These are phyloP conservation scores for Aspergillus aculeatus DNA, from an alignment of 2,329 filamentous ascomycete genomes.

Conservation along the genomic window DNA sequence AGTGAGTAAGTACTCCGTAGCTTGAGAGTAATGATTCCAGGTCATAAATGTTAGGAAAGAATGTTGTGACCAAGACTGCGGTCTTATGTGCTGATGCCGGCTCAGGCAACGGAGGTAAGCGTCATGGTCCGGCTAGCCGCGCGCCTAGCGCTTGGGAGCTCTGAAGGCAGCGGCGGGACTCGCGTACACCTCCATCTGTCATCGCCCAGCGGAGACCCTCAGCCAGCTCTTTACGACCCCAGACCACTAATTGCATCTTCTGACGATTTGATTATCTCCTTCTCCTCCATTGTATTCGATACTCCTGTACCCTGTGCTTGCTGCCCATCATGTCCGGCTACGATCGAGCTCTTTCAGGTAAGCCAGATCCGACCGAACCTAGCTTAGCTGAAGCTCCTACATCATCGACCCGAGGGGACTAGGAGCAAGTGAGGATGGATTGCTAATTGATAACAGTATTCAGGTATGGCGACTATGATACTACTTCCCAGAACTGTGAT, in stretches of 20 bases:
- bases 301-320: background rate
- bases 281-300: slow-evolving; percentile 7
- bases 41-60: too few species aligned
- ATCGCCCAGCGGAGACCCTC: slow-evolving; percentile 20
- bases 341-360: slow-evolving; percentile 98
- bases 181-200: slow-evolving; percentile 29
- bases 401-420: background rate
- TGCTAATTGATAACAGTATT: slow-evolving; percentile 68
- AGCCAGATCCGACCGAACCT: slow-evolving; percentile 39
- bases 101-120: background rate
- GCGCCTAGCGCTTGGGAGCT: slow-evolving; percentile 27
- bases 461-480: slow-evolving; percentile 54
- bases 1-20: background rate
- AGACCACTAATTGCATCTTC: slow-evolving; percentile 19
- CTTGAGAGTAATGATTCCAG: too few species aligned
- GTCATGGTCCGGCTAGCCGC: slow-evolving; percentile 20
- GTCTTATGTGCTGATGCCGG: background rate
- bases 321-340: slow-evolving; percentile 74
- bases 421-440: slow-evolving; percentile 15
- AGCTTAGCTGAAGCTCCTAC: background rate
- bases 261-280: background rate
- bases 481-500: slow-evolving; percentile 17
- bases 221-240: slow-evolving; percentile 14
- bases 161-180: slow-evolving; percentile 28
- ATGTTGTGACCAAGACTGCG: background rate